Conservation (phyloP, 169 alveolate species). For the Amoebophrya sp. region DNA sequence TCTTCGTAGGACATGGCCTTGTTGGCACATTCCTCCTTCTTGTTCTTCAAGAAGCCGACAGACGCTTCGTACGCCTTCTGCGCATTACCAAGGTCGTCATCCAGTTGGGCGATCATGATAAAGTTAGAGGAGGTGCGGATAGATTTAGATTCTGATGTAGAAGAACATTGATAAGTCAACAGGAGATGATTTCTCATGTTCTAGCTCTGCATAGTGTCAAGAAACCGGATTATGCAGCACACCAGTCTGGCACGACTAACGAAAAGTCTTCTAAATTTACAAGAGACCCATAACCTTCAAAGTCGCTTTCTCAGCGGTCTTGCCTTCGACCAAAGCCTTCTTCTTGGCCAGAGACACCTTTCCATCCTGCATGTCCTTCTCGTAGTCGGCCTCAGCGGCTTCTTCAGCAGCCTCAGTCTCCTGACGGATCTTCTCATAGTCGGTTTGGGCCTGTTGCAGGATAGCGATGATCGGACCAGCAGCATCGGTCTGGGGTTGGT, state of each 20-base stretch:
- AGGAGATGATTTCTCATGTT: too few relatives aligned
- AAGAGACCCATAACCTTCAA: too few relatives aligned
- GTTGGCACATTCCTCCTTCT: conserved; percentile 25
- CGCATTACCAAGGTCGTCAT: neutral
- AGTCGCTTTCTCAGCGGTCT: neutral
- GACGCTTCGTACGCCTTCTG: neutral
- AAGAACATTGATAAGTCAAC: too few relatives aligned
- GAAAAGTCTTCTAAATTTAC: too few relatives aligned
- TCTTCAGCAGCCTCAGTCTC: conserved; percentile 4
- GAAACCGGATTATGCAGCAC: too few relatives aligned
- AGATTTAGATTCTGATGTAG: too few relatives aligned
- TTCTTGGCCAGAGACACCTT: conserved; percentile 5
- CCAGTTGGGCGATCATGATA: conserved; percentile 3
- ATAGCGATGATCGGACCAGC: neutral
- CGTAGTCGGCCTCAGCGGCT: conserved; percentile 17
- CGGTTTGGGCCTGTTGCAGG: neutral
- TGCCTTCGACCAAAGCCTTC: conserved; percentile 1
- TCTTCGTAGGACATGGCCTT: conserved; percentile 15
- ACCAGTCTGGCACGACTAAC: too few relatives aligned
- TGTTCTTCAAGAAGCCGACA: conserved; percentile 13
- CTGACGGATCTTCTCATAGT: conserved; percentile 19
- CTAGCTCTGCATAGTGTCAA: too few relatives aligned
- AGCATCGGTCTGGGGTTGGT: neutral
- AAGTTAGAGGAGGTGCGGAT: too few relatives aligned
- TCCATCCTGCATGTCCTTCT: conserved; percentile 12